Evolutionary conservation across 352 stramenopile species (phyloP).

Genomic region (Pythium pectinolyticum): DNA sequence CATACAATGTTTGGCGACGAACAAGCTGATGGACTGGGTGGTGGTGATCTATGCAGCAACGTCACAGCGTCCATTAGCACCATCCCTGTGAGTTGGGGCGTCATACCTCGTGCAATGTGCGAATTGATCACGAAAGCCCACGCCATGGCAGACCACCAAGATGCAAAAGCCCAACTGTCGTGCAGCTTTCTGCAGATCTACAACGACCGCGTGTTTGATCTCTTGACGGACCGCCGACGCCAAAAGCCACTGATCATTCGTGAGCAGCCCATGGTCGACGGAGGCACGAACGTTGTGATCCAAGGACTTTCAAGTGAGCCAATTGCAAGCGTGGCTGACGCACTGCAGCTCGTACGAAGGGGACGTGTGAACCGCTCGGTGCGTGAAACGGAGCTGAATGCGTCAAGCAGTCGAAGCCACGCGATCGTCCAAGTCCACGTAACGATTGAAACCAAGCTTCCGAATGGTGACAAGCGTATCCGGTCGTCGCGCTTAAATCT

Average conservation of each 20-base stretch:
- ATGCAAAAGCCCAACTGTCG: constrained; percentile 46
- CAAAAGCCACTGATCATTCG: constrained; percentile 73
- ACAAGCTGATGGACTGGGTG: no score
- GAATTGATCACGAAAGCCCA: constrained; percentile 52
- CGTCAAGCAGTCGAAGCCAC: constrained; percentile 87
- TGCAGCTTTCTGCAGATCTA: constrained; percentile 94
- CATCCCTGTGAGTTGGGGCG: constrained; percentile 41
- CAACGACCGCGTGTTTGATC: constrained; percentile 92
- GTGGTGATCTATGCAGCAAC: no score
- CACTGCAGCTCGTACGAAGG: constrained; percentile 51
- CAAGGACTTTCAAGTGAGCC: constrained; percentile 59
- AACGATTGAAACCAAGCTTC: constrained; percentile 29
- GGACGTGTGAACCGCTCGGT: constrained; percentile 65
- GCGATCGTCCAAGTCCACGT: constrained; percentile 91
- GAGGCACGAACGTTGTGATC: constrained; percentile 52
- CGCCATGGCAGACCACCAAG: constrained; percentile 5
- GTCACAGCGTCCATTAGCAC: background rate
- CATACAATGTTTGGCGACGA: constrained; percentile 89
- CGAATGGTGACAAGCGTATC: constrained; percentile 41
- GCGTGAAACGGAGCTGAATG: constrained; percentile 85
- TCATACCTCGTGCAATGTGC: constrained; percentile 76
- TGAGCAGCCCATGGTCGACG: constrained; percentile 56
- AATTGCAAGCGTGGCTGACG: constrained; percentile 44
- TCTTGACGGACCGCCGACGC: constrained; percentile 71
- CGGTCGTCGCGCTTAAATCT: constrained; percentile 67